Evolutionary conservation across 805 yeast species (phyloP).

Genomic region (Nakazawaea pomicola): DNA sequence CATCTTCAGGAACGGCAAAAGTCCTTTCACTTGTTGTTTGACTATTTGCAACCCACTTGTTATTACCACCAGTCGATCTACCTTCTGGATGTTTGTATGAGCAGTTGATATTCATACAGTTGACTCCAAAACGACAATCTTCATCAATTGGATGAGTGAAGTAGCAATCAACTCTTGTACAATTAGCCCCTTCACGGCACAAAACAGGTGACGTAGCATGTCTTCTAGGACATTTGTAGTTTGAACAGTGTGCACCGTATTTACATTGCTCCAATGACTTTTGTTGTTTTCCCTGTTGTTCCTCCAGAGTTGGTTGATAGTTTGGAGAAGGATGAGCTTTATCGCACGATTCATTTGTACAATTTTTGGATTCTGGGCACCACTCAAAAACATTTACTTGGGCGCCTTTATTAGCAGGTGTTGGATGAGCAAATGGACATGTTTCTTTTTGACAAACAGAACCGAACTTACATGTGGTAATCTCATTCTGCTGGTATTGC

Average conservation of each 20-base stretch:
- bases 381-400: conserved; percentile 63
- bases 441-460: conserved; percentile 66
- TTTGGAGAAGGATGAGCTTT: conserved; percentile 82
- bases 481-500: conserved; percentile 21
- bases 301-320: conserved; percentile 25
- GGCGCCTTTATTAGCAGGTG: conserved; percentile 75
- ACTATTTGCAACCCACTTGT: conserved; percentile 27
- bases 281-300: conserved; percentile 30
- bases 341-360: conserved; percentile 56
- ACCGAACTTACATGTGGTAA: conserved; percentile 66
- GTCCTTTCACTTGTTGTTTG: conserved; percentile 52
- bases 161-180: conserved; percentile 75
- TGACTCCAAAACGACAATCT: conserved; percentile 73
- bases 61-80: conserved; percentile 29
- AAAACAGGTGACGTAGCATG: conserved; percentile 71
- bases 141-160: conserved; percentile 80
- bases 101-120: conserved; percentile 71
- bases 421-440: conserved; percentile 91
- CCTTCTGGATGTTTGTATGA: conserved; percentile 78
- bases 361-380: conserved; percentile 69
- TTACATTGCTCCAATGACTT: conserved; percentile 76
- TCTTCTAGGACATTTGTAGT: conserved; percentile 73
- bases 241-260: conserved; percentile 72
- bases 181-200: conserved; percentile 78
- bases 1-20: conserved; percentile 74